Evolutionary conservation across 2,329 filamentous ascomycete genomes (phyloP).

Genomic region (Metarhizium guizhouense): DNA sequence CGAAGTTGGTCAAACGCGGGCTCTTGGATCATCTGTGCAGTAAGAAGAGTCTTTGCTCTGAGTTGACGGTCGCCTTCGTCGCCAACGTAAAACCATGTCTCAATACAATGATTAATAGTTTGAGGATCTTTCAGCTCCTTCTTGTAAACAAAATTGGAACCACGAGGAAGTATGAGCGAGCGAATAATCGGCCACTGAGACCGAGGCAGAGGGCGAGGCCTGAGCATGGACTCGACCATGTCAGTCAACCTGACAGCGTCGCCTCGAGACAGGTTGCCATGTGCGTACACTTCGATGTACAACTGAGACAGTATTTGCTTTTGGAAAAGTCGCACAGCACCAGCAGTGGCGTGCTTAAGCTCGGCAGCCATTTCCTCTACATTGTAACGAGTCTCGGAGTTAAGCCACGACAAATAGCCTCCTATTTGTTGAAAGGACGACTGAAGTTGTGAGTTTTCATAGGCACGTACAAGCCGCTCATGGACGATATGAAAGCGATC

Average conservation of each 20-base stretch:
- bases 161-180: slow-evolving; percentile 67
- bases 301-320: slow-evolving; percentile 74
- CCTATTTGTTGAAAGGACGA: slow-evolving; percentile 85
- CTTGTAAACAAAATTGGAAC: slow-evolving; percentile 76
- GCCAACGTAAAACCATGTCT: slow-evolving; percentile 67
- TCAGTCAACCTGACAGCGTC: slow-evolving; percentile 81
- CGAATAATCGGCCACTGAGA: slow-evolving; percentile 74
- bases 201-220: slow-evolving; percentile 62
- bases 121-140: slow-evolving; percentile 74
- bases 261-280: slow-evolving; percentile 91
- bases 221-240: slow-evolving; percentile 68
- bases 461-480: slow-evolving; percentile 66
- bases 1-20: slow-evolving; percentile 89
- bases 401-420: slow-evolving; percentile 74
- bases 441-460: slow-evolving; percentile 80
- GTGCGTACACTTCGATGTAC: slow-evolving; percentile 78
- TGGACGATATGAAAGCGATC: slow-evolving; percentile 89
- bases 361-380: slow-evolving; percentile 74
- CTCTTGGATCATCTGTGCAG: slow-evolving; percentile 87
- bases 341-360: slow-evolving; percentile 62
- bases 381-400: slow-evolving; percentile 65
- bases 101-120: slow-evolving; percentile 82
- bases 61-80: slow-evolving; percentile 58
- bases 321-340: slow-evolving; percentile 69
- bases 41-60: slow-evolving; percentile 68